A percentile compares a stretch with the other conserved stretches of the same genome.
phyloP scores from a whole-genome alignment of 2,329 filamentous ascomycete genomes.

The Exophiala spinifera region DNA sequence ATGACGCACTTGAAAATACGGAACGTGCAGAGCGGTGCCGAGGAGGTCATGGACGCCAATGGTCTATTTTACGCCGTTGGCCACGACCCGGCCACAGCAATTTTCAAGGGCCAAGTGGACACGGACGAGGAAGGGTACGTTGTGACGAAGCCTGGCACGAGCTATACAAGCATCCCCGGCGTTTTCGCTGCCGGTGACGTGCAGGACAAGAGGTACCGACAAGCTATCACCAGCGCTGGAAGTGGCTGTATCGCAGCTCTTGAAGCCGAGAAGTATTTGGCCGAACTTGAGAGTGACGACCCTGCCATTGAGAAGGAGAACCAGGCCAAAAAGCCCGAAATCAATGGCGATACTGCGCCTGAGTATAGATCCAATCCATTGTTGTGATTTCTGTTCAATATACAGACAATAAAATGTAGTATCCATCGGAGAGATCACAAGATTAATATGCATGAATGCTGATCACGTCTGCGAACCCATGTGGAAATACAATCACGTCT shows the following conservation, averaged over 20 bases:
- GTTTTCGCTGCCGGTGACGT: slow-evolving; percentile 97
- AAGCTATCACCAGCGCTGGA: slow-evolving; percentile 95
- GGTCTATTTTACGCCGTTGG: slow-evolving; percentile 97
- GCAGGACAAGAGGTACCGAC: slow-evolving; percentile 96
- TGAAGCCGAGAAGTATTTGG: slow-evolving; percentile 89
- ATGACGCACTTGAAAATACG: slow-evolving; percentile 87
- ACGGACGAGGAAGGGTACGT: slow-evolving; percentile 91
- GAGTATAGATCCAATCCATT: slow-evolving; percentile 65
- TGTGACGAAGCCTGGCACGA: slow-evolving; percentile 81
- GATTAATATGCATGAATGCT: too few relatives aligned
- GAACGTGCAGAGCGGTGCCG: slow-evolving; percentile 70
- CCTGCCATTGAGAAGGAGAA: slow-evolving; percentile 43
- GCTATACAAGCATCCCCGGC: slow-evolving; percentile 81
- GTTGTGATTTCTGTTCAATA: slow-evolving; percentile 44
- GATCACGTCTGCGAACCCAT: too few relatives aligned
- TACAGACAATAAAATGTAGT: neutral
- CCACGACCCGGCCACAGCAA: slow-evolving; percentile 85
- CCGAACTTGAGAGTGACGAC: slow-evolving; percentile 65
- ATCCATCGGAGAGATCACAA: too few relatives aligned
- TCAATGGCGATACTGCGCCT: slow-evolving; percentile 52
- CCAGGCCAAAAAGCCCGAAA: slow-evolving; percentile 48
- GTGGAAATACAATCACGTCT: too few relatives aligned
- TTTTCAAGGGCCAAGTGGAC: slow-evolving; percentile 87
- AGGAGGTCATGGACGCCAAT: slow-evolving; percentile 83
- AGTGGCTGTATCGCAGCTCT: slow-evolving; percentile 93